These are phyloP conservation scores for Speleostelium caveatum DNA, from an alignment of 78 protist genomes.

Conservation along the genomic window DNA sequence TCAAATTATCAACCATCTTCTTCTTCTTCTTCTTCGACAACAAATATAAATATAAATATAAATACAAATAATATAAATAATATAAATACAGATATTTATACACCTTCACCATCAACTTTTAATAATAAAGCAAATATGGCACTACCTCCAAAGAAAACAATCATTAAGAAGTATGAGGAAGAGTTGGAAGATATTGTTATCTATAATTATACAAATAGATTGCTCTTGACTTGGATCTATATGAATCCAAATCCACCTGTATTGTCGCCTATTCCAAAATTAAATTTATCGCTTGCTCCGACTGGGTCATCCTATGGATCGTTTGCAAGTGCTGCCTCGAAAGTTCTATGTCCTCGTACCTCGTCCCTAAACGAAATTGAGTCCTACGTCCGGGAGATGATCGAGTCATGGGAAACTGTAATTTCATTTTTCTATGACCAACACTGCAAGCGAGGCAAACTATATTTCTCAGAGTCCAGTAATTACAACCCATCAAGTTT, in stretches of 20 bases:
- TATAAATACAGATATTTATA: too few relatives aligned
- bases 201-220: constrained; percentile 29
- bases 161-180: constrained; percentile 48
- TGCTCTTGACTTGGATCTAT: constrained; percentile 54
- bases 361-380: constrained; percentile 27
- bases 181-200: constrained; percentile 36
- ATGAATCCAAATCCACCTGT: constrained; percentile 28
- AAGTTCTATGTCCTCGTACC: background rate
- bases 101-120: too few relatives aligned
- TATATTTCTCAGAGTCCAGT: background rate
- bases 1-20: too few relatives aligned
- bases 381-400: background rate
- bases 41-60: too few relatives aligned
- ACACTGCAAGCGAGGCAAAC: constrained; percentile 43
- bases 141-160: constrained; percentile 39
- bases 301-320: background rate
- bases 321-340: background rate
- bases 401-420: constrained; percentile 9
- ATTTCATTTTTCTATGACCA: constrained; percentile 53
- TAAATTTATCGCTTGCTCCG: background rate
- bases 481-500: background rate
- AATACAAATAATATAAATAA: too few relatives aligned
- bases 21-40: too few relatives aligned
- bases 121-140: background rate
- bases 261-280: constrained; percentile 36